Conservation (phyloP, 176 grass and related monocot genomes). For the Stipa capillata region DNA sequence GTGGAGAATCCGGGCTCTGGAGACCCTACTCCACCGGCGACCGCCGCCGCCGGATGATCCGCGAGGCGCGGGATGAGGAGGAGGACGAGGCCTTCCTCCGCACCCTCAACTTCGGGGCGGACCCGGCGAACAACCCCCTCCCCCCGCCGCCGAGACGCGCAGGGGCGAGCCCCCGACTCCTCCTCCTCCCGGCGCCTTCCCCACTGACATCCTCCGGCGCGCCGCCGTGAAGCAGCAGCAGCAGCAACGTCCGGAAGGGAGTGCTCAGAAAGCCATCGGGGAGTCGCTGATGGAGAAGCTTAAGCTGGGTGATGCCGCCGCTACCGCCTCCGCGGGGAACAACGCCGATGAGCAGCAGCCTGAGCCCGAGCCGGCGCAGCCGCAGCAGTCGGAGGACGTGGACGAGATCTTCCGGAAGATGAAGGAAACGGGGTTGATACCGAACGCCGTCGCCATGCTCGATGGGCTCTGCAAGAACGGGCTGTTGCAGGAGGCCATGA, state of each 20-base stretch:
- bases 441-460: conserved; percentile 88
- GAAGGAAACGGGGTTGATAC: conserved; percentile 86
- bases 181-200: conserved; percentile 11
- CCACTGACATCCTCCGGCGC: conserved; percentile 19
- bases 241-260: not conserved
- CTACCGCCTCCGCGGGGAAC: not conserved
- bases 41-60: conserved; percentile 30
- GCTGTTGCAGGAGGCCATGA: conserved; percentile 90
- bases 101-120: conserved; percentile 52
- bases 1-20: not conserved
- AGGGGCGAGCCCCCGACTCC: not conserved
- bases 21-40: conserved; percentile 31
- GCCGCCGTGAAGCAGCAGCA: not conserved
- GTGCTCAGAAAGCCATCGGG: conserved; percentile 32
- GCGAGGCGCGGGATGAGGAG: conserved; percentile 35
- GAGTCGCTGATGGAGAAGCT: conserved; percentile 67
- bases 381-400: conserved; percentile 37
- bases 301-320: conserved; percentile 28
- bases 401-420: conserved; percentile 83
- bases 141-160: not conserved
- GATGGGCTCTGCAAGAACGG: conserved; percentile 88
- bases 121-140: conserved; percentile 27
- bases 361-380: not conserved
- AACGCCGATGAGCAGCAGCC: not conserved
- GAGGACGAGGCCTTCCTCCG: conserved; percentile 66